A percentile compares a stretch with the other conserved stretches of the same genome.
phyloP scores from a whole-genome alignment of 1,284 basidiomycete genomes.

The Xerocomus nothofagi region DNA sequence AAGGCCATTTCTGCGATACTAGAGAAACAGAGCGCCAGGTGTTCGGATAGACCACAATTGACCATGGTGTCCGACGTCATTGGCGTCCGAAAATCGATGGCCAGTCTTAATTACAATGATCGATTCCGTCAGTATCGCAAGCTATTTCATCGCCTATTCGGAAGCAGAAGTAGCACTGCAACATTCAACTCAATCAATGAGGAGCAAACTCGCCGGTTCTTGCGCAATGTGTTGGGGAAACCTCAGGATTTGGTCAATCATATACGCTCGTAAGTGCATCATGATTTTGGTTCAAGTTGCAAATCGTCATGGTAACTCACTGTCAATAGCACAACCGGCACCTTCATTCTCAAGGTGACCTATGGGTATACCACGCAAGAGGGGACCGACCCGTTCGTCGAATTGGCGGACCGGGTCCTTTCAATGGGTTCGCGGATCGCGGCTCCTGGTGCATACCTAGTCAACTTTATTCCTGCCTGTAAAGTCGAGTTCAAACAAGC shows the following conservation, averaged over 20 bases:
- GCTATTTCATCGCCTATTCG: conserved; percentile 27
- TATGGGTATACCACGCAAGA: conserved; percentile 29
- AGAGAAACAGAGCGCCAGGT: conserved; percentile 31
- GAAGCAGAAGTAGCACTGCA: conserved; percentile 21
- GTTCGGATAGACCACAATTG: conserved; percentile 23
- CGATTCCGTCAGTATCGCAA: conserved; percentile 23
- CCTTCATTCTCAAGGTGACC: conserved; percentile 21
- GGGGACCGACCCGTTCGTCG: conserved; percentile 30
- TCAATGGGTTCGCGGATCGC: conserved; percentile 12
- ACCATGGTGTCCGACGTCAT: conserved; percentile 30
- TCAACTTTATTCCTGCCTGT: conserved; percentile 35
- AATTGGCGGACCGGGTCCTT: conserved; percentile 22
- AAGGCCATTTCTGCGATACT: conserved; percentile 24
- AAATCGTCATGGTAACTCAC: neutral
- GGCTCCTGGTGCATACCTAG: conserved; percentile 29
- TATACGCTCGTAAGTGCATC: conserved; percentile 26
- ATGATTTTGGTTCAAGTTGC: neutral
- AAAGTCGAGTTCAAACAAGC: neutral
- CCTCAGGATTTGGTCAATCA: conserved; percentile 19
- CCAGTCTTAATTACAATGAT: conserved; percentile 23
- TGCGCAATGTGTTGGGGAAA: conserved; percentile 22
- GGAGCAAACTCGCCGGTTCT: conserved; percentile 26
- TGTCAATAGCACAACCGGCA: conserved; percentile 8
- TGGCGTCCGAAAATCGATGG: conserved; percentile 25
- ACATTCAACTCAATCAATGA: conserved; percentile 22